Evolutionary conservation across 2,329 filamentous ascomycete genomes (phyloP), one percentile per base, ranked within the genome.

Genomic region (Aureobasidium uvarum): DNA sequence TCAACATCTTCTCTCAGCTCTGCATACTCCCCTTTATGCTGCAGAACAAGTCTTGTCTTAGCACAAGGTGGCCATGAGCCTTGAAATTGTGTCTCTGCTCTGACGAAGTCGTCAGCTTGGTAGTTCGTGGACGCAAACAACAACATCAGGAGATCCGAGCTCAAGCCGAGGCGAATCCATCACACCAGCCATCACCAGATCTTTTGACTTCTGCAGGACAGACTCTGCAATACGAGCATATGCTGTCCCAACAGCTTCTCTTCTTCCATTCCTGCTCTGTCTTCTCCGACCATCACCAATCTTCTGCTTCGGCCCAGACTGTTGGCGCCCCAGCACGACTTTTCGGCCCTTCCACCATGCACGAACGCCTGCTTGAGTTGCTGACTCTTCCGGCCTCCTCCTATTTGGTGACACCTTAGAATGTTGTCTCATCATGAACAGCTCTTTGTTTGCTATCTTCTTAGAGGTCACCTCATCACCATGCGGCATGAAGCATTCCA

Each of bases 71-170:
- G 23, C 16, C 14, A 23, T 41, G 3, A 23, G 43, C 43, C 20
- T 46, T 23, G 36, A 36, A 3, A 36, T 25, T 23, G 33, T 41
- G 36, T 56, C 7, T 28, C 52, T 25, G n/a, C 10, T 5, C 28
- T 16, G 20, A 5, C 1, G 14, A 54, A 36, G 1, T 38, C 13
- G 33, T 18, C 51, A 23, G 33, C n/a, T 54, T 14, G n/a, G n/a
- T n/a, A n/a, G n/a, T 13, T 20, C 18, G 3, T 20, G 54, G 8
- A 28, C 20, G 8, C 20, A 31, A 45, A 31, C 13, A 58, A 54
- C 41, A 58, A 60, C 20, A 41, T 60, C 56, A 60, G 18, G 56
- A 60, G 56, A 60, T 51, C 58, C 58, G 58, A 62, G 38, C 28
- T 51, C 58, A 51, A 28, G 31, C 58, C 58, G 58, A 62, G 31